A percentile compares a stretch with the other conserved stretches of the same genome.
phyloP scores from a whole-genome alignment of 371 early-diverging fungal genomes.

The Lichtheimia corymbifera region DNA sequence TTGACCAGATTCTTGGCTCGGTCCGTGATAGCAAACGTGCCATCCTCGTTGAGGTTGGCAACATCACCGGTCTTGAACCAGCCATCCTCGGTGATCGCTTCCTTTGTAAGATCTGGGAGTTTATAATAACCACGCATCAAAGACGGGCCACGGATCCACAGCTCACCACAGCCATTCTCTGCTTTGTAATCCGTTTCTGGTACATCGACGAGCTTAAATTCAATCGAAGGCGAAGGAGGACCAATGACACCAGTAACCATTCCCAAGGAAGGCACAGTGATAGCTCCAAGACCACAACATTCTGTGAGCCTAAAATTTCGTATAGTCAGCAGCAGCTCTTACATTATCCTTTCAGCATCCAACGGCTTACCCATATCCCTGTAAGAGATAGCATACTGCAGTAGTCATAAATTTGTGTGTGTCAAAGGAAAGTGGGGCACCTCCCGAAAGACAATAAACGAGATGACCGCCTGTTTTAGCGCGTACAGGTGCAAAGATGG shows the following conservation, averaged over 20 bases:
- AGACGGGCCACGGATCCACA: conserved; percentile 90
- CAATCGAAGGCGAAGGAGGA: conserved; percentile 71
- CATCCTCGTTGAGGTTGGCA: conserved; percentile 75
- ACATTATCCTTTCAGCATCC: no score
- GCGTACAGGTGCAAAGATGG: conserved; percentile 80
- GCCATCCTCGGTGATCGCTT: conserved; percentile 79
- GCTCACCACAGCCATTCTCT: conserved; percentile 72
- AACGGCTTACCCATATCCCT: conserved; percentile 69
- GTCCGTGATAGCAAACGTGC: conserved; percentile 74
- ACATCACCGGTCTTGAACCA: conserved; percentile 98
- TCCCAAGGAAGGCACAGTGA: conserved; percentile 50
- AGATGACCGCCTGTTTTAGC: conserved; percentile 89
- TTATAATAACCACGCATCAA: conserved; percentile 90
- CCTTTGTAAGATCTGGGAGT: conserved; percentile 76
- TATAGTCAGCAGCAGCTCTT: no score
- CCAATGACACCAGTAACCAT: conserved; percentile 66
- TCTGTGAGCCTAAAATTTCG: conserved; percentile 67
- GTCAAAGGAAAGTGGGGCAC: conserved; percentile 88
- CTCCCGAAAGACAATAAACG: conserved; percentile 83
- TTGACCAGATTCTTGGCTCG: conserved; percentile 92
- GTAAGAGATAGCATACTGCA: conserved; percentile 74
- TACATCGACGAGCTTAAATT: conserved; percentile 83
- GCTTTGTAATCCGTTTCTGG: conserved; percentile 79
- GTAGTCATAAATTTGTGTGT: conserved; percentile 82
- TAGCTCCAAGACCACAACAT: conserved; percentile 52